Conservation (phyloP, 306 rosid genomes). For the Cucurbita moschata region DNA sequence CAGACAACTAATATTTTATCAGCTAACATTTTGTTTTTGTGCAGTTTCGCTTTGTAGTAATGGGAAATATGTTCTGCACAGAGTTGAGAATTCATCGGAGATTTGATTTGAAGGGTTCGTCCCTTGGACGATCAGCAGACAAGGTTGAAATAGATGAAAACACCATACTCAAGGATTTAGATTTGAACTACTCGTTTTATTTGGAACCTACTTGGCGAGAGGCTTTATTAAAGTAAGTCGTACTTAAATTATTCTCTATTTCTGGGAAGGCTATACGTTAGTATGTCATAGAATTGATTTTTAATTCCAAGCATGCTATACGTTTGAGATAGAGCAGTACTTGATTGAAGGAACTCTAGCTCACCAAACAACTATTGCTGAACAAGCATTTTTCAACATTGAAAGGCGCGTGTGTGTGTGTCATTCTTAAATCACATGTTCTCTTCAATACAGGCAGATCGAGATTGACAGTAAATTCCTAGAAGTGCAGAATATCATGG, state of each 20-base stretch:
- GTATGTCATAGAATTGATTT: neutral
- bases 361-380: neutral
- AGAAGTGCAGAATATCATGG: conserved; percentile 90
- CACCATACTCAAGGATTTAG: conserved; percentile 95
- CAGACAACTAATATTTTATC: conserved; percentile 14
- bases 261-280: neutral
- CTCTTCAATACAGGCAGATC: conserved; percentile 53
- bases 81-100: conserved; percentile 92
- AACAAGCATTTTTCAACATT: neutral
- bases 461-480: conserved; percentile 82
- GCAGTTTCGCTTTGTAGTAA: conserved; percentile 98
- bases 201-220: conserved; percentile 96
- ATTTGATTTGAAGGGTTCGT: conserved; percentile 92
- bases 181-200: conserved; percentile 67
- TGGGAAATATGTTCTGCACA: conserved; percentile 99
- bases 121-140: conserved; percentile 92
- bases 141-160: conserved; percentile 94
- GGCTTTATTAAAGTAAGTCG: conserved; percentile 64
- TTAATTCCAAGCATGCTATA: neutral
- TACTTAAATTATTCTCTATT: neutral
- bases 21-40: conserved; percentile 9
- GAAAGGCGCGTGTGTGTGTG: neutral
- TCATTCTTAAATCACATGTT: neutral
- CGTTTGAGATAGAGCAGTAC: neutral
- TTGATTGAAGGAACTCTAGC: neutral